These are phyloP conservation scores for Penicillium palitans DNA, from an alignment of 2,329 filamentous ascomycete species.

Conservation along the genomic window DNA sequence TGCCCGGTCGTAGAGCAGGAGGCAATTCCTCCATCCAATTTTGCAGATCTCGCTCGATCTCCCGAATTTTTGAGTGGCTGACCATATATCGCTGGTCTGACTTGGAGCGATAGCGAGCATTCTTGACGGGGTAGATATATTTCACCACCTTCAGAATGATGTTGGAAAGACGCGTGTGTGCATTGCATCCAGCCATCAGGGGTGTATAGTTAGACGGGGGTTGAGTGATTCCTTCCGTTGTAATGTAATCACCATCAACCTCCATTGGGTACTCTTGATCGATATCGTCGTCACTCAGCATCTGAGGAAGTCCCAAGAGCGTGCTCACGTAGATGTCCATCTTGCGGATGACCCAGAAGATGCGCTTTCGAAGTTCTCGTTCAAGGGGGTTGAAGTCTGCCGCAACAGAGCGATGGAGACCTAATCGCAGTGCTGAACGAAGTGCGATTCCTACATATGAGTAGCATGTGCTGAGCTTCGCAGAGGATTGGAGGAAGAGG, in stretches of 20 bases:
- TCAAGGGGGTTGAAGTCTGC: constrained; percentile 70
- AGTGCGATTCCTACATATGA: constrained; percentile 77
- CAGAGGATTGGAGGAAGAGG: constrained; percentile 75
- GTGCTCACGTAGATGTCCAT: constrained; percentile 55
- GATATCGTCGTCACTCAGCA: constrained; percentile 53
- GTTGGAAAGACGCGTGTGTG: constrained; percentile 58
- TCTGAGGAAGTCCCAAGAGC: constrained; percentile 50
- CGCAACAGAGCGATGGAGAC: constrained; percentile 71
- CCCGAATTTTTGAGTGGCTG: constrained; percentile 63
- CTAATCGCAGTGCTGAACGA: constrained; percentile 72
- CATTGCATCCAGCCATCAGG: constrained; percentile 61
- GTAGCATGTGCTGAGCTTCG: constrained; percentile 77
- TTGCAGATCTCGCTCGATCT: constrained; percentile 64
- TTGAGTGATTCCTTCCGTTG: constrained; percentile 47
- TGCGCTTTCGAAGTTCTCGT: constrained; percentile 71
- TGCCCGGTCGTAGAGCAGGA: constrained; percentile 72
- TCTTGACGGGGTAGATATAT: constrained; percentile 65
- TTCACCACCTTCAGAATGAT: constrained; percentile 63
- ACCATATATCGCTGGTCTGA: constrained; percentile 60
- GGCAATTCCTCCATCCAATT: constrained; percentile 69
- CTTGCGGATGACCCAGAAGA: constrained; percentile 53
- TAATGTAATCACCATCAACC: constrained; percentile 51
- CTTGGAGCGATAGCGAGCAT: constrained; percentile 44
- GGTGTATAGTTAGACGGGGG: constrained; percentile 58
- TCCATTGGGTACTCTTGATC: constrained; percentile 51